Evolutionary conservation across 306 rosid species (phyloP).

Genomic region (Gillenia trifoliata): DNA sequence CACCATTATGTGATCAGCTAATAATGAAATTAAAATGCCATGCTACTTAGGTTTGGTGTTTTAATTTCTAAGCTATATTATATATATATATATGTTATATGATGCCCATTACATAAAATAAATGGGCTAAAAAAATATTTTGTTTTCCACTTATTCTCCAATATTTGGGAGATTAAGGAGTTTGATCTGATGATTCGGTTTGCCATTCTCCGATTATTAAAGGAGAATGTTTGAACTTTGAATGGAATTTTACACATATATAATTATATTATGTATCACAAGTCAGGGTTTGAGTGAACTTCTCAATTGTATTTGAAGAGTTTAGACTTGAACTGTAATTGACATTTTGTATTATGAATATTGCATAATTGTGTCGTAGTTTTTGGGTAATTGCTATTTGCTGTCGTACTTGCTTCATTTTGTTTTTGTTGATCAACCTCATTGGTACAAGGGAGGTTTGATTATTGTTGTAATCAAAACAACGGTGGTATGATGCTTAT

Average conservation of each 20-base stretch:
- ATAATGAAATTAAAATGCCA: neutral
- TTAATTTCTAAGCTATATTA: neutral
- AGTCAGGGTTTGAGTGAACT: neutral
- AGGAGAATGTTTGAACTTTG: neutral
- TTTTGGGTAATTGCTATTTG: neutral
- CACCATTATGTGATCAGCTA: neutral
- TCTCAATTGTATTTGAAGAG: neutral
- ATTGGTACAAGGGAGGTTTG: too few relatives aligned
- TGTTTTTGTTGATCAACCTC: neutral
- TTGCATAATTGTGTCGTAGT: neutral
- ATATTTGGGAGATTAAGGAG: neutral
- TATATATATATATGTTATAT: neutral
- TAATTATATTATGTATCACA: neutral
- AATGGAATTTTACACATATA: neutral
- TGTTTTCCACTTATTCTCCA: neutral
- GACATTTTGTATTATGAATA: neutral
- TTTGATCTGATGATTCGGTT: neutral
- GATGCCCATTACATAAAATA: neutral
- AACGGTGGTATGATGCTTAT: too few relatives aligned
- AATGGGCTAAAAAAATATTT: neutral
- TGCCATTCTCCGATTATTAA: slow-evolving; percentile 2
- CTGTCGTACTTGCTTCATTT: neutral
- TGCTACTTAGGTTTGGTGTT: neutral
- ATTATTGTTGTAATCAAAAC: too few relatives aligned
- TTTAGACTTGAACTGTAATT: neutral